Base-by-base conservation (phyloP, 768 basidiomycete species). In the Suillus tomentosus region DNA sequence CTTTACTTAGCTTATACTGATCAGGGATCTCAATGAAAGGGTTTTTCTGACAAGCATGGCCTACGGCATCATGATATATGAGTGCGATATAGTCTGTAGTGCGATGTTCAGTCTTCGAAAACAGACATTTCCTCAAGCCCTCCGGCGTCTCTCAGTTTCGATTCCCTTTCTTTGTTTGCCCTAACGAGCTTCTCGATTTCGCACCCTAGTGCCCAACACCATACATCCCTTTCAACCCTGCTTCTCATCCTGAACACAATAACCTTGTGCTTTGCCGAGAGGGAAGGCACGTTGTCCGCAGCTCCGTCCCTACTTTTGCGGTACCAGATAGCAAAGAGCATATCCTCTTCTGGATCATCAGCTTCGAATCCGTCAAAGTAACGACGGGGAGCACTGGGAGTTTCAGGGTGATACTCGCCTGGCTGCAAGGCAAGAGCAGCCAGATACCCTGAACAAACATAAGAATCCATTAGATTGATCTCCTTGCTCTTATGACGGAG, bases 151-250 rank as follows among this genome's bases (percentile, higher is more conserved):
- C 90, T 82, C 70, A 92, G 73, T 68, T 75, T 82, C 48, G 80
- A 81, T 74, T 96, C 95, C 67, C 92, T 80, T 22, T 83, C 84
- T 65, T 72, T 78, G 69, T 87, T 85, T 10, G 77, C 77, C 71
- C 92, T 80, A 45, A 86, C 86, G 15, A 91, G 77, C 73, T 87
- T 88, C 77, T 98, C 95, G 66, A 97, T 94, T 78, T 96, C 94
- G 53, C 85, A 85, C 65, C 93, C 95, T 68, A 99, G 77, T 1
- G 93, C 94, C 91, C 92, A 97, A 69, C 94, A 94, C 96, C 96
- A 98, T 36, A 89, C 83, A 74, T 99, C 95, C 36, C 96, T 81
- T 76, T 99, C 96, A 43, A 98, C 79, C 77, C 88, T 87, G 71
- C 87, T 94, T 72, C 95, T 81, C 60, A 90, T 87, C 66, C 87